These are phyloP conservation scores for Starmerella apicola DNA, from an alignment of 805 yeast species.

Conservation along the genomic window DNA sequence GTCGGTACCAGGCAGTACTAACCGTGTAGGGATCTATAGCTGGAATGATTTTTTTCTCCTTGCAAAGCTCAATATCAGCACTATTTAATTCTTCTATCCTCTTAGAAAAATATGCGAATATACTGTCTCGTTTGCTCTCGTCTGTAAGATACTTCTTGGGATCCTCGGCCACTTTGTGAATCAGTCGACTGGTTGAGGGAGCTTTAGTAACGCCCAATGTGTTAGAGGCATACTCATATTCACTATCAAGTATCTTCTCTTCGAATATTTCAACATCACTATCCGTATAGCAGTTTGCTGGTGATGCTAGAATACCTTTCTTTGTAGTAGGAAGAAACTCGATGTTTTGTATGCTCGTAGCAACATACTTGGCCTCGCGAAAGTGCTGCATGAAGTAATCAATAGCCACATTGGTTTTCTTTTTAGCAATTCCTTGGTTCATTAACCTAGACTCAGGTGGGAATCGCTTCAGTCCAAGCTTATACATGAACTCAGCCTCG, in stretches of 20 bases:
- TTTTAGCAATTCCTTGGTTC: conserved; percentile 5
- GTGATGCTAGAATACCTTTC: conserved; percentile 11
- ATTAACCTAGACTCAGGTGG: conserved; percentile 24
- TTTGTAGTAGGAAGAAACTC: conserved; percentile 19
- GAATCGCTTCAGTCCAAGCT: conserved; percentile 24
- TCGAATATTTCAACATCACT: conserved; percentile 22
- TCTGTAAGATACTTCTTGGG: conserved; percentile 21
- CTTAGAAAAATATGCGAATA: conserved; percentile 25
- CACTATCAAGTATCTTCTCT: conserved; percentile 22
- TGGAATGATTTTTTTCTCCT: too few species aligned
- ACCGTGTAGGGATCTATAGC: too few species aligned
- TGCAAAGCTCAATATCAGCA: too few species aligned
- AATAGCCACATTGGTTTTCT: conserved; percentile 17
- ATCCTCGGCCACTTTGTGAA: conserved; percentile 15
- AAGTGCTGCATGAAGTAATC: conserved; percentile 23
- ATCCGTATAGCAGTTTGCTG: conserved; percentile 22
- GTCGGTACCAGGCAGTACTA: too few species aligned
- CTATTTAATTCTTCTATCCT: too few species aligned
- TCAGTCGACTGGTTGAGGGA: conserved; percentile 21
- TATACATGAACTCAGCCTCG: conserved; percentile 24
- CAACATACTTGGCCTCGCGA: conserved; percentile 18
- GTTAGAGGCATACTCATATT: conserved; percentile 21
- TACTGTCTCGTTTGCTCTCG: conserved; percentile 14
- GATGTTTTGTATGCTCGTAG: conserved; percentile 2
- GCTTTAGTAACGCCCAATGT: conserved; percentile 24